Evolutionary conservation across 768 basidiomycete species (phyloP).

Genomic region (Auriscalpium microsporum): DNA sequence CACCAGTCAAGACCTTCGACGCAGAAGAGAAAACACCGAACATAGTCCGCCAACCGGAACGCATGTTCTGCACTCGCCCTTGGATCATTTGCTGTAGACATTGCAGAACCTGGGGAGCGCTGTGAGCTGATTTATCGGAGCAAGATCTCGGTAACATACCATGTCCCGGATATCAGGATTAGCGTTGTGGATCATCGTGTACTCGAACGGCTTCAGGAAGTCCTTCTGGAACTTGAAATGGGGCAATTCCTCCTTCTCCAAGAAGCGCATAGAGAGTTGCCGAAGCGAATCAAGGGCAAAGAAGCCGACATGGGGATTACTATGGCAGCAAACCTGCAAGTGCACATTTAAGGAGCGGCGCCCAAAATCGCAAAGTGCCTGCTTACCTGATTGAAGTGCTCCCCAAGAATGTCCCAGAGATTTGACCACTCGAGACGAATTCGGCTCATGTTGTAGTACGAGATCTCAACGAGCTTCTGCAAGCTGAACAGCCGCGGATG

Average conservation of each 20-base stretch:
- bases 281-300: conserved; percentile 95
- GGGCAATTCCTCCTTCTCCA: conserved; percentile 95
- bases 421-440: conserved; percentile 98
- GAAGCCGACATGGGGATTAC: conserved; percentile 91
- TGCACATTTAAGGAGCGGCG: conserved; percentile 5
- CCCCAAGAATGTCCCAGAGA: conserved; percentile 95
- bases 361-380: not conserved
- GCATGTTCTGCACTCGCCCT: conserved; percentile 86
- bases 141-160: conserved; percentile 35
- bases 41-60: conserved; percentile 99
- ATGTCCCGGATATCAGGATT: conserved; percentile 96
- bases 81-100: conserved; percentile 99
- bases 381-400: conserved; percentile 93
- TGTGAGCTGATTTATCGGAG: not conserved
- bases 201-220: conserved; percentile 95
- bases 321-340: conserved; percentile 91
- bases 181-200: conserved; percentile 94
- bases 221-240: conserved; percentile 99
- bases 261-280: conserved; percentile 95
- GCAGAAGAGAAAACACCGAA: conserved; percentile 97
- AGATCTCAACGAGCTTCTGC: conserved; percentile 97
- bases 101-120: conserved; percentile 67
- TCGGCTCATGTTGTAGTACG: conserved; percentile 98
- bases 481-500: conserved; percentile 94
- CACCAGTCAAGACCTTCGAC: conserved; percentile 84